Evolutionary conservation across 2,329 filamentous ascomycete species (phyloP).

Genomic region (Aspergillus pseudoglaucus): DNA sequence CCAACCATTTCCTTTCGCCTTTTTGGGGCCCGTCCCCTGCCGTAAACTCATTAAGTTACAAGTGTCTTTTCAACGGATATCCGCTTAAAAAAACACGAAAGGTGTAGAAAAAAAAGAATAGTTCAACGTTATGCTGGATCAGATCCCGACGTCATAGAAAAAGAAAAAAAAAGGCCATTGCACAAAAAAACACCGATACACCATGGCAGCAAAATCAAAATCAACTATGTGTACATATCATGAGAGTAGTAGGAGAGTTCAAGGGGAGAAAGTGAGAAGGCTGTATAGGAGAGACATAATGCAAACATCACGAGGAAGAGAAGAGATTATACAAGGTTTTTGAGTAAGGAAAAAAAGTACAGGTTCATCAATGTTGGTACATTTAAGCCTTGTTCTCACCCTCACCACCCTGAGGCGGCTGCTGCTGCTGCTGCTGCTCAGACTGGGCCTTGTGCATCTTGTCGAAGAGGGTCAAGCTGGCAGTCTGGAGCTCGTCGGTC

Average conservation of each 20-base stretch:
- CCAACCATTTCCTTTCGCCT: conserved; percentile 20
- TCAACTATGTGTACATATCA: conserved; percentile 35
- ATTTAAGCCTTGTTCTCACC: conserved; percentile 64
- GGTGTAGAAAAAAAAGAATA: conserved; percentile 4
- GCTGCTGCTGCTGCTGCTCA: conserved; percentile 54
- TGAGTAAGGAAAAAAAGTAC: conserved; percentile 20
- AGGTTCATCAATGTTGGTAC: conserved; percentile 15
- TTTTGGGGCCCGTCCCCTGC: conserved; percentile 26
- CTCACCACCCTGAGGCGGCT: conserved; percentile 38
- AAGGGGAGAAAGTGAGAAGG: background rate
- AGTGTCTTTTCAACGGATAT: conserved; percentile 12
- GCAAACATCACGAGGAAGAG: conserved; percentile 20
- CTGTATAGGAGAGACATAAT: conserved; percentile 17
- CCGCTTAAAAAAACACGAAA: conserved; percentile 4
- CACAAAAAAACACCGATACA: conserved; percentile 31
- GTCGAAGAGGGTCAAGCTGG: conserved; percentile 94
- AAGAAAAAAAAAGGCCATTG: conserved; percentile 14
- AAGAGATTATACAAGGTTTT: conserved; percentile 17
- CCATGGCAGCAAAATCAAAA: conserved; percentile 24
- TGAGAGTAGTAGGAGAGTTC: conserved; percentile 21
- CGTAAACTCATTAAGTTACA: conserved; percentile 38
- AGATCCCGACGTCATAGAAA: conserved; percentile 8
- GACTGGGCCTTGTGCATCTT: conserved; percentile 98
- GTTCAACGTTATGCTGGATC: conserved; percentile 10
- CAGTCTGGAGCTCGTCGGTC: conserved; percentile 95